Conservation (phyloP, 495 filamentous ascomycete species). For the Aspergillus nidulans region DNA sequence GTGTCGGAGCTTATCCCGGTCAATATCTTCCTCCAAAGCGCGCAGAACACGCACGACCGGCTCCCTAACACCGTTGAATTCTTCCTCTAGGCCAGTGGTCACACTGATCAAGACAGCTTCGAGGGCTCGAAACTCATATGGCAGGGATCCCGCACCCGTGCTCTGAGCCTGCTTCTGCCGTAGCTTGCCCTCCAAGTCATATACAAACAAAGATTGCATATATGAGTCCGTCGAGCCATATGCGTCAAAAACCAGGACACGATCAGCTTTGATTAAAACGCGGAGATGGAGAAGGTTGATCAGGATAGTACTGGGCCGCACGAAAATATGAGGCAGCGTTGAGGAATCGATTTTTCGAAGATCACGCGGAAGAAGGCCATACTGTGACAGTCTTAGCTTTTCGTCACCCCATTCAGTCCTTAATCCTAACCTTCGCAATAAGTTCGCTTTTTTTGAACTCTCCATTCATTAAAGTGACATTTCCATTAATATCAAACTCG, state of each 20-base stretch:
- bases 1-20: constrained; percentile 85
- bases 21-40: constrained; percentile 95
- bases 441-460: constrained; percentile 97
- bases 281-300: constrained; percentile 92
- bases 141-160: constrained; percentile 49
- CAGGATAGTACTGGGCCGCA: constrained; percentile 89
- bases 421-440: constrained; percentile 76
- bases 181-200: constrained; percentile 70
- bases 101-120: constrained; percentile 58
- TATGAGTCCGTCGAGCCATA: constrained; percentile 94
- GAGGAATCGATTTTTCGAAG: constrained; percentile 98
- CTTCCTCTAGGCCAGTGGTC: constrained; percentile 81
- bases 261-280: constrained; percentile 88
- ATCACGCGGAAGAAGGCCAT: constrained; percentile 91
- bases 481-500: constrained; percentile 89
- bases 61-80: constrained; percentile 88
- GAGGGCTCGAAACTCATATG: constrained; percentile 61
- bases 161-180: constrained; percentile 48
- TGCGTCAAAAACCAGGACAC: constrained; percentile 90
- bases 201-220: constrained; percentile 94
- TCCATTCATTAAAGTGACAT: constrained; percentile 89
- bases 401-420: not conserved
- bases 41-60: constrained; percentile 83
- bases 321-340: constrained; percentile 91
- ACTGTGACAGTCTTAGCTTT: constrained; percentile 46